Base-by-base conservation (phyloP, 495 filamentous ascomycete species). In the Massariosphaeria phaeospora region DNA sequence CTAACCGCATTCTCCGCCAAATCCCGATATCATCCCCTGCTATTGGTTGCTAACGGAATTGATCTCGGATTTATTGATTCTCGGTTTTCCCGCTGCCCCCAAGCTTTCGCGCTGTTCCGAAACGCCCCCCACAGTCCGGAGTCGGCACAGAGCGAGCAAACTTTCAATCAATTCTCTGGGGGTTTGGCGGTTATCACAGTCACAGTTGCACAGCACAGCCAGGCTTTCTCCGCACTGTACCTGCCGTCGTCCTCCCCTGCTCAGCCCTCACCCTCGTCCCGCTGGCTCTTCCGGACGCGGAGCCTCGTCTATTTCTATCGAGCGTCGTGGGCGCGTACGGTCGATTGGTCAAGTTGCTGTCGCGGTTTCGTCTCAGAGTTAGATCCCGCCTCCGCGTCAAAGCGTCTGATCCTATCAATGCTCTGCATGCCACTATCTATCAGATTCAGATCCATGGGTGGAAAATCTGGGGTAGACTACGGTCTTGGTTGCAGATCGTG, bases 401-500 rank as follows among this genome's bases (percentile, higher is more conserved):
- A 48, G 53, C 59, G 20, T 48, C 39, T 31, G 59, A 54, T 58
- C 54, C 41, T 63, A n/a, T n/a, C n/a, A 48, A 63, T 63, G 59
- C 54, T 43, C 24, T 57, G 41, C 27, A 62, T 58, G 44, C 4
- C 26, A 27, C 17, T 13, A 35, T 40, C 46, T 46, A n/a, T n/a
- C n/a, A n/a, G n/a, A n/a, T n/a, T 41, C 47, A 38, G 30, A 36
- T 13, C 54, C 35, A 34, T 57, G 48, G 54, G 31, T 38, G 15
- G 25, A 24, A 49, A 39, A 48, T 25, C 29, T 55, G 42, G 54
- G 46, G 58, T 48, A 48, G 15, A 41, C 42, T 26, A 48, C 27
- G 49, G 44, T 33, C 41, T 52, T 54, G 39, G 52, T 43, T 57
- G 54, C 59, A 63, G 54, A 63, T 63, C 59, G 47, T 51, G 25